Conservation (phyloP, 192 early-diverging fungal genomes). For the Pilaira anomala region DNA sequence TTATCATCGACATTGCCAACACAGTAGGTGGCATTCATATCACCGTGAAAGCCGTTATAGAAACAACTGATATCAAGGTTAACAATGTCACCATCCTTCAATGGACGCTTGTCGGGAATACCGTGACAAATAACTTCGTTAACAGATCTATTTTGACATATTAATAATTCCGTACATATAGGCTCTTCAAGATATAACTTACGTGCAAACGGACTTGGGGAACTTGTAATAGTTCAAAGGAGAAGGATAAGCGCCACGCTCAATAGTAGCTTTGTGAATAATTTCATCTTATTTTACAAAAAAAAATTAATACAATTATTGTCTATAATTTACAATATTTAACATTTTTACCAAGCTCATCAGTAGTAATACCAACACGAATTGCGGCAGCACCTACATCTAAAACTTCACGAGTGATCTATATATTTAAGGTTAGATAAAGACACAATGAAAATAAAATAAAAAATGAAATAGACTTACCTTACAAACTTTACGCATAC, state of each 20-base stretch:
- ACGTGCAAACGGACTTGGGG: conserved; percentile 94
- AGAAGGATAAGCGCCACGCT: conserved; percentile 94
- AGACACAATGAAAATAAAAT: not conserved
- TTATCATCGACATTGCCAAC: conserved; percentile 84
- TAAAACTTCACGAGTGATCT: conserved; percentile 87
- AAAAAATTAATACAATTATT: not conserved
- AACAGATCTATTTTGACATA: conserved; percentile 36
- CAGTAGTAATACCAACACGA: conserved; percentile 86
- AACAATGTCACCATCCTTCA: conserved; percentile 93
- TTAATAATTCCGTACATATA: not conserved
- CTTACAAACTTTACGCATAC: conserved; percentile 76
- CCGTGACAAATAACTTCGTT: conserved; percentile 95
- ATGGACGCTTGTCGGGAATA: conserved; percentile 89
- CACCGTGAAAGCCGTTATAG: conserved; percentile 90
- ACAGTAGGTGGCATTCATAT: conserved; percentile 89
- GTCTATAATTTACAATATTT: not conserved
- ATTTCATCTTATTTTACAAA: conserved; percentile 70
- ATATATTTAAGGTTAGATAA: not conserved
- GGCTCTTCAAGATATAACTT: conserved; percentile 24
- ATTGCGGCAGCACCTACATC: conserved; percentile 80
- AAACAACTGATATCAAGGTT: conserved; percentile 92
- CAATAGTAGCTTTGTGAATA: conserved; percentile 92
- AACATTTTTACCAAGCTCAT: conserved; percentile 76
- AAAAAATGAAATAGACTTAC: conserved; percentile 35
- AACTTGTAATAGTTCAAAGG: conserved; percentile 96